Evolutionary conservation across 1,284 basidiomycete genomes (phyloP).

Genomic region (Pseudozyma hubeiensis): DNA sequence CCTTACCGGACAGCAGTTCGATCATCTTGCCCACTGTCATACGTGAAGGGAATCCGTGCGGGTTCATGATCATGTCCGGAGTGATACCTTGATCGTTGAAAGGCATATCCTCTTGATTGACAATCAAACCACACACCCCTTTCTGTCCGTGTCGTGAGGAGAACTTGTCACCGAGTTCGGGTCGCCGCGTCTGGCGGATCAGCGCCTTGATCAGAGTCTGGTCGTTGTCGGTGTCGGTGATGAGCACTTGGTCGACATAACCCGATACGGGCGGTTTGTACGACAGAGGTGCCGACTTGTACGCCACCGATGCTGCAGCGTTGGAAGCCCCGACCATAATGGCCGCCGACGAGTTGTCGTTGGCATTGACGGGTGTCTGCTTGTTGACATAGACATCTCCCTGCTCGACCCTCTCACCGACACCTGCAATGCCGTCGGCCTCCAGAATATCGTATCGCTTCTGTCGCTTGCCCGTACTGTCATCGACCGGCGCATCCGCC

Average conservation of each 20-base stretch:
- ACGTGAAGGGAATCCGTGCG: constrained; percentile 98
- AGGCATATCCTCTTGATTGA: constrained; percentile 98
- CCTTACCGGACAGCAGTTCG: constrained; percentile 86
- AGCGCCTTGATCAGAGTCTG: constrained; percentile 99
- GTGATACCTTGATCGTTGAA: constrained; percentile 97
- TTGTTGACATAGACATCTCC: constrained; percentile 97
- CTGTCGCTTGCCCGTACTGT: constrained; percentile 75
- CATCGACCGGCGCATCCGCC: constrained; percentile 88
- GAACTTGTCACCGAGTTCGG: constrained; percentile 98
- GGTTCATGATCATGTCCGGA: constrained; percentile 99
- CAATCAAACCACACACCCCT: constrained; percentile 97
- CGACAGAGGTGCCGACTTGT: constrained; percentile 71
- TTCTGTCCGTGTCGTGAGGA: constrained; percentile 98
- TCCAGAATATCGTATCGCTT: constrained; percentile 92
- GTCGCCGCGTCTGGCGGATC: constrained; percentile 93
- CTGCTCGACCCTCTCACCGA: constrained; percentile 91
- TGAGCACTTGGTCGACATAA: constrained; percentile 96
- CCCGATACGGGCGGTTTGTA: constrained; percentile 76
- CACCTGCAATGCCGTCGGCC: constrained; percentile 90
- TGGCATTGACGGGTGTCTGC: constrained; percentile 91
- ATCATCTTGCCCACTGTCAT: constrained; percentile 99
- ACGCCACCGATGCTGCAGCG: constrained; percentile 68
- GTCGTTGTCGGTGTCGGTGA: constrained; percentile 89
- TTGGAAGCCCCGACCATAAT: constrained; percentile 38
- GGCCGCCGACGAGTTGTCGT: constrained; percentile 71